These are phyloP conservation scores for Telfairia occidentalis DNA, from an alignment of 331 rosid genomes.

Conservation along the genomic window DNA sequence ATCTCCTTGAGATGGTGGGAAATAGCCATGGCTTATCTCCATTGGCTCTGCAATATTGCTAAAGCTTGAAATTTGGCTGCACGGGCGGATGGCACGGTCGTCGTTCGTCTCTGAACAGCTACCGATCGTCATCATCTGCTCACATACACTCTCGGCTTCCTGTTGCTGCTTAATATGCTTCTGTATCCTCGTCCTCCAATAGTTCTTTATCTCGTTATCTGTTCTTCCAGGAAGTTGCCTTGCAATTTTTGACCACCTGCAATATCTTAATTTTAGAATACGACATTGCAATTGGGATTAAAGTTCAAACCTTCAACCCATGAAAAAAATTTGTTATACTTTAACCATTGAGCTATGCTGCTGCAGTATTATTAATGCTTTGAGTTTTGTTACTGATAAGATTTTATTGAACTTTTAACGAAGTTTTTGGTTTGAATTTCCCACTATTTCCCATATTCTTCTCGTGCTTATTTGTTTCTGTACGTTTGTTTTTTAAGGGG, in stretches of 20 bases:
- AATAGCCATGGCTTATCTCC: neutral
- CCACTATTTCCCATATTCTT: neutral
- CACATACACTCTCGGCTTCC: neutral
- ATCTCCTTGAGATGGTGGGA: neutral
- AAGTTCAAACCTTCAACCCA: neutral
- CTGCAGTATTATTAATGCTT: neutral
- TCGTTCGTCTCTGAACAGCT: neutral
- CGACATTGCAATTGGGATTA: too few relatives aligned
- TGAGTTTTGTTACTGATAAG: neutral
- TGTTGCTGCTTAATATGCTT: conserved; percentile 10
- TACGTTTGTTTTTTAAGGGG: neutral
- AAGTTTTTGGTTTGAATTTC: neutral
- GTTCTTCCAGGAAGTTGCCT: conserved; percentile 16
- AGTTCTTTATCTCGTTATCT: conserved; percentile 15
- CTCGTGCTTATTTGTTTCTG: neutral
- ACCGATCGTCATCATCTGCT: neutral
- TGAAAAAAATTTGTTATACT: too few relatives aligned
- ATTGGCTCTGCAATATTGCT: neutral
- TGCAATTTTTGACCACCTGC: conserved; percentile 19
- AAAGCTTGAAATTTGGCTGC: conserved; percentile 1
- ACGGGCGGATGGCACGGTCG: neutral
- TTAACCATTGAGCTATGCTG: neutral
- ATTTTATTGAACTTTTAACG: neutral
- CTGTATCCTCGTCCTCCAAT: conserved; percentile 17
- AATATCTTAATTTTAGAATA: neutral